Evolutionary conservation across 1,284 basidiomycete genomes (phyloP).

Genomic region (Sporisorium exsertum): DNA sequence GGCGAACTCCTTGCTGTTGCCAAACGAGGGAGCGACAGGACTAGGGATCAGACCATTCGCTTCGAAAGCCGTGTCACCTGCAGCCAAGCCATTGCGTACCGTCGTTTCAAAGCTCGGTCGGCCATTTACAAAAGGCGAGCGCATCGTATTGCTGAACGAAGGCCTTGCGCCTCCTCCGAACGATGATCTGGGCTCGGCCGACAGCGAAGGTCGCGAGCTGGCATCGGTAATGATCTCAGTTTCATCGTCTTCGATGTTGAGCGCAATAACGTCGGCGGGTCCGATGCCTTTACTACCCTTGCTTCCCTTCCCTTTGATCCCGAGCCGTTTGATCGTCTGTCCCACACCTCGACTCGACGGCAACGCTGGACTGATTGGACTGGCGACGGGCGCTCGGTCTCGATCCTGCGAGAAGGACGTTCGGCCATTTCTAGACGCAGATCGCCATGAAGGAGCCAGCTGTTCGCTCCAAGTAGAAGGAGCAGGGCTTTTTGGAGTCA

Average conservation of each 20-base stretch:
- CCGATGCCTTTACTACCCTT: slow-evolving; percentile 38
- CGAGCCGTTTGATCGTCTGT: slow-evolving; percentile 29
- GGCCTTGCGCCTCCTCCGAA: slow-evolving; percentile 28
- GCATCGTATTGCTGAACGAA: slow-evolving; percentile 20
- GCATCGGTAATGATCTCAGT: neutral
- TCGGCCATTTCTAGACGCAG: slow-evolving; percentile 22
- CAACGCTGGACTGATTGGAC: slow-evolving; percentile 38
- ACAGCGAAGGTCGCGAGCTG: slow-evolving; percentile 28
- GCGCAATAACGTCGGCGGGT: slow-evolving; percentile 20
- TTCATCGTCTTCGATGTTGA: slow-evolving; percentile 7
- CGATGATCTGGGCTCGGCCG: slow-evolving; percentile 24
- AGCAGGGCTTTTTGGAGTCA: slow-evolving; percentile 25
- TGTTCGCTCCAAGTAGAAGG: slow-evolving; percentile 19
- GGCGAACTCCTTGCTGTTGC: neutral
- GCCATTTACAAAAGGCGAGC: slow-evolving; percentile 17
- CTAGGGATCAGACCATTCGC: slow-evolving; percentile 22
- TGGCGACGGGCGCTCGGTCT: slow-evolving; percentile 43
- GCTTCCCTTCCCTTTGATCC: slow-evolving; percentile 24
- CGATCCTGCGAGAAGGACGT: slow-evolving; percentile 48
- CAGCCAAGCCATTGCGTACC: slow-evolving; percentile 11
- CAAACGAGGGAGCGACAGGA: slow-evolving; percentile 25
- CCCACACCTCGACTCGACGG: slow-evolving; percentile 17
- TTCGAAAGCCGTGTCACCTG: slow-evolving; percentile 23
- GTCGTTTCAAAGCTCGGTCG: slow-evolving; percentile 29
- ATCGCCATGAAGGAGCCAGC: slow-evolving; percentile 36